Base-by-base conservation (phyloP, 495 filamentous ascomycete species). In the Annulohypoxylon maeteangense region DNA sequence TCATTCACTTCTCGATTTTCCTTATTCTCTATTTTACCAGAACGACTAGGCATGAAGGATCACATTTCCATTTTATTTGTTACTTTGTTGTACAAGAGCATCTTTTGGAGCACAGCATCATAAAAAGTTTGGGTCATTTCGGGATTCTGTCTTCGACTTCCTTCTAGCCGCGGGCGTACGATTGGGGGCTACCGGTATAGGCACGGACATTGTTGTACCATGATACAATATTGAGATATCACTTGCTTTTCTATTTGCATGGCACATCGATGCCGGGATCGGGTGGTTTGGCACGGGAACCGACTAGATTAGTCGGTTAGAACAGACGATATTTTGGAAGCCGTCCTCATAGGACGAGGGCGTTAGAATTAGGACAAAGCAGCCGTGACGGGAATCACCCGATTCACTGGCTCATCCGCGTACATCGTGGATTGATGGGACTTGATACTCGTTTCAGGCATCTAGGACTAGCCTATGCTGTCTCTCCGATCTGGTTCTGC, bases 71-170 rank as follows among this genome's bases (percentile, higher is more conserved):
- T 78, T 67, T 75, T 75, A 62, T 82, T 81, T 57, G 77, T 76
- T 74, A 76, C 54, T 74, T 76, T 81, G 77, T 82, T 84, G 81
- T 83, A 83, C 71, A 81, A 81, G 81, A 80, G 81, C 81, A 83
- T 84, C 79, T 80, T 82, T 78, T 76, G 81, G 82, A 83, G 81
- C 80, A 83, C 80, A 82, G 81, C 81, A 84, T 83, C 74, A 82
- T 81, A 83, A 84, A 83, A 71, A 75, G 58, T 80, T 79, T 78
- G 73, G 75, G 79, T 78, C 72, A 73, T 78, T 76, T 75, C 71
- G 76, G 74, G 69, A 75, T 66, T 77, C 68, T 77, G 59, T 70
- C 59, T 70, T 78, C 74, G 70, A 67, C 62, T 75, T 57, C 73
- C 62, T 76, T 79, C 72, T 62, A 76, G 58, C 64, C 67, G 68